Evolutionary conservation across 192 early-diverging fungal genomes (phyloP), one percentile per base, ranked within the genome.

Genomic region (Endogone sp.): DNA sequence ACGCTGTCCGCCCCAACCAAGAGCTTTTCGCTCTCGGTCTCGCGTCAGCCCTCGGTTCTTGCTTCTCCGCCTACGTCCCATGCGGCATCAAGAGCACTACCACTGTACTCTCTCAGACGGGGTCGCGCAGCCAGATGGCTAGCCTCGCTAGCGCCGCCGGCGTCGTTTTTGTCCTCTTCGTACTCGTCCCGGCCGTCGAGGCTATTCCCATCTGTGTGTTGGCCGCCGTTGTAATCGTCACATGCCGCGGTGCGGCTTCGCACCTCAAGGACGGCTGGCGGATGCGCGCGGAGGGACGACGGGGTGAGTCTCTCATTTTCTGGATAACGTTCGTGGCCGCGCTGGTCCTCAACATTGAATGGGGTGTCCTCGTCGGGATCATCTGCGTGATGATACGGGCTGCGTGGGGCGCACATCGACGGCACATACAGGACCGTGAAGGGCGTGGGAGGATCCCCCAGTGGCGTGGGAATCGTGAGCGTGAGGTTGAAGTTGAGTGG

Each of bases 21-120:
- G 77, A 79, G 56, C 72, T 79, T 68, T 57, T 75, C 26, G 77
- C 77, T 29, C 57, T 79, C 20, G 77, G 77, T 25, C 13, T 79
- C 8, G 77, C 74, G 4, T 75, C 73, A 4, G 66, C 75, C 62
- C 69, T 71, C 55, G 73, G 73, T 20, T 68, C 77, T 4, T 71
- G 67, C 60, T 79, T 79, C 27, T 70, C 71, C 55, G 73, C 69
- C 31, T 79, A 75, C 20, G 77, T 69, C n/a, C 74, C 71, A n/a
- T 75, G 72, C 16, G 77, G 77, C 3, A 72, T 69, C 31, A 65
- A 74, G 55, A 75, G 72, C 2, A 37, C 70, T 27, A 69, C 76
- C 3, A 71, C 76, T 3, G 72, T 73, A 13, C 65, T 77, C 21
- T 70, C 71, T 0, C 76, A 77, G 28, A 37, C 71, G 23, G 71